Conservation (phyloP, 2,329 filamentous ascomycete species). For the Sporothrix pseudoabietina region DNA sequence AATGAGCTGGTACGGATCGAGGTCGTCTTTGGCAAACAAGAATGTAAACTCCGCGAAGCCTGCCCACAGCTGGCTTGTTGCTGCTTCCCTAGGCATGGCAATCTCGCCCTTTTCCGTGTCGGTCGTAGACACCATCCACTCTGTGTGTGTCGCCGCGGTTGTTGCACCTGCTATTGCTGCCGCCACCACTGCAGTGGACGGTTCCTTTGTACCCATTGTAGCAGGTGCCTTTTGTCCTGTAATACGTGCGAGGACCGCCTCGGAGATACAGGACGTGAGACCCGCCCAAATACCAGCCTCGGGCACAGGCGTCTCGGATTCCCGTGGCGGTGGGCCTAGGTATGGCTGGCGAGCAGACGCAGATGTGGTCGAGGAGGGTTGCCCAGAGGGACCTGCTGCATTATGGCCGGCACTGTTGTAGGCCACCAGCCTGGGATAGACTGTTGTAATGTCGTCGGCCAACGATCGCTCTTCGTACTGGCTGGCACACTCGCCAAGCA, state of each 20-base stretch:
- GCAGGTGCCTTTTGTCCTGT: constrained; percentile 41
- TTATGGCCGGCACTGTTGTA: constrained; percentile 39
- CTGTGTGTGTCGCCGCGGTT: constrained; percentile 26
- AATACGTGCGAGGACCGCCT: constrained; percentile 51
- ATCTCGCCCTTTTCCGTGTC: constrained; percentile 54
- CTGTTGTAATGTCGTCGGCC: constrained; percentile 45
- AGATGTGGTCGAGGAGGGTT: background rate
- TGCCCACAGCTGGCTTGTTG: constrained; percentile 39
- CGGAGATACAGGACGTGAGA: constrained; percentile 54
- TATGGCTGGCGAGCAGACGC: constrained; percentile 7
- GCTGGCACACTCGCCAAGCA: constrained; percentile 52
- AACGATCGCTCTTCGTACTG: constrained; percentile 51
- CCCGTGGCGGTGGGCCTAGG: background rate
- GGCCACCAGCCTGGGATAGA: constrained; percentile 49
- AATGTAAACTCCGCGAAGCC: constrained; percentile 49
- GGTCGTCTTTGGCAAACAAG: constrained; percentile 50
- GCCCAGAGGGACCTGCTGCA: background rate
- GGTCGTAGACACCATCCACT: constrained; percentile 58
- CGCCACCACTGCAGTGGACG: background rate
- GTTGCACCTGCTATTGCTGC: background rate
- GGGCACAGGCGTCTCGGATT: background rate
- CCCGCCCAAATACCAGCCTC: constrained; percentile 51
- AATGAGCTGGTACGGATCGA: constrained; percentile 45
- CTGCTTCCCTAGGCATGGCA: constrained; percentile 45
- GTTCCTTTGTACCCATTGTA: background rate